Conservation (phyloP, 371 early-diverging fungal genomes). For the Zopfochytrium polystomum region DNA sequence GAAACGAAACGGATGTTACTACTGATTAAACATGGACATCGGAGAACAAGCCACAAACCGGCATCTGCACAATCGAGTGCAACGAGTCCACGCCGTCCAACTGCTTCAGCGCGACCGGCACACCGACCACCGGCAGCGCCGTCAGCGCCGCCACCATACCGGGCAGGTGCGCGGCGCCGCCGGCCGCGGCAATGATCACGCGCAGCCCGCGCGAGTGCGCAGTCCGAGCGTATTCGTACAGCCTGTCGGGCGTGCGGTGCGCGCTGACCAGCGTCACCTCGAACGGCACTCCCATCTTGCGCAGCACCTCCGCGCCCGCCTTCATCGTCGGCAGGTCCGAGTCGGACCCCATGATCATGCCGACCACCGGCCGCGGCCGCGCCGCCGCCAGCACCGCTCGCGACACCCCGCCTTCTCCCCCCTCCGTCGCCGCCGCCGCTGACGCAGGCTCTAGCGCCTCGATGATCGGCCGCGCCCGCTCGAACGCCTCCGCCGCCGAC, state of each 20-base stretch:
- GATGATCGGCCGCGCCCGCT: conserved; percentile 52
- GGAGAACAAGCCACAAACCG: conserved; percentile 55
- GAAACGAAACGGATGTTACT: neutral
- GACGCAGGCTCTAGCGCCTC: conserved; percentile 50
- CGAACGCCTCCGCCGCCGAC: conserved; percentile 54
- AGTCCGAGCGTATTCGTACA: conserved; percentile 84
- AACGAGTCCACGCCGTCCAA: conserved; percentile 95
- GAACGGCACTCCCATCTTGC: conserved; percentile 86
- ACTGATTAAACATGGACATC: conserved; percentile 1
- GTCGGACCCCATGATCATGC: conserved; percentile 97
- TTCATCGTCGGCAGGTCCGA: conserved; percentile 93
- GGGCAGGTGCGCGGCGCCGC: conserved; percentile 96
- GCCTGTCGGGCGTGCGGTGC: conserved; percentile 89
- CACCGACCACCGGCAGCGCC: conserved; percentile 93
- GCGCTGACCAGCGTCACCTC: conserved; percentile 94
- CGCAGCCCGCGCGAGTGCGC: conserved; percentile 88
- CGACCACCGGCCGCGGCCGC: conserved; percentile 64
- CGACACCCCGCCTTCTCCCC: no score
- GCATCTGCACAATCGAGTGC: conserved; percentile 97
- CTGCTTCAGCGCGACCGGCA: conserved; percentile 87
- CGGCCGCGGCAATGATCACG: conserved; percentile 95
- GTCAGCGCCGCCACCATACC: conserved; percentile 98
- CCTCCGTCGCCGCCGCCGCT: no score
- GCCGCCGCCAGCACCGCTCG: no score
- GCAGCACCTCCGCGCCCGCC: conserved; percentile 79